Evolutionary conservation across 2,329 filamentous ascomycete genomes (phyloP).

Genomic region (Clarireedia hainanense): DNA sequence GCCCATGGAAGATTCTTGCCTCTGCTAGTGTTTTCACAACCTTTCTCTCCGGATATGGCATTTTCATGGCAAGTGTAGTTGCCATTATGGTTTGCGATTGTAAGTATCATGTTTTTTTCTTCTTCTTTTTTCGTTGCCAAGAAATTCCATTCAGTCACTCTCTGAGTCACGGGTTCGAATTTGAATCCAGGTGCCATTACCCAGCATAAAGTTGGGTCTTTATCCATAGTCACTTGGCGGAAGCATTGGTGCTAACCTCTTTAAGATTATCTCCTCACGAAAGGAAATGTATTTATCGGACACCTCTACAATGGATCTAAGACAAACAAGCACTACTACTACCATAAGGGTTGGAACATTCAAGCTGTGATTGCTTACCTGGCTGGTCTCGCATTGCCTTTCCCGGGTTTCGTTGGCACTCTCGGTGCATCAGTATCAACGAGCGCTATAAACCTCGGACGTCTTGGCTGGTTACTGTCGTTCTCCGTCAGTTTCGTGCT

Average conservation of each 20-base stretch:
- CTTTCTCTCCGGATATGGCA: constrained; percentile 57
- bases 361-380: constrained; percentile 31
- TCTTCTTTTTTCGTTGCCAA: background rate
- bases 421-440: constrained; percentile 28
- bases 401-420: constrained; percentile 30
- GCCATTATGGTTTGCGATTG: constrained; percentile 23
- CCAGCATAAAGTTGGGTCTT: too few species aligned
- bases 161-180: background rate
- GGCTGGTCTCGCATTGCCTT: constrained; percentile 29
- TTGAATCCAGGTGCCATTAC: background rate
- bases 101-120: constrained; percentile 10
- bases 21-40: constrained; percentile 50
- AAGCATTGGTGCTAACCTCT: constrained; percentile 19
- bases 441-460: constrained; percentile 28
- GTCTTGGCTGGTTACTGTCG: constrained; percentile 31
- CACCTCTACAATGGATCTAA: constrained; percentile 28
- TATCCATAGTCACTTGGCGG: too few species aligned
- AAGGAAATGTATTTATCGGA: constrained; percentile 29
- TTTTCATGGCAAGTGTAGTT: constrained; percentile 46
- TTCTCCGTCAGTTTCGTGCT: constrained; percentile 28
- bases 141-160: background rate
- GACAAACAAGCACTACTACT: constrained; percentile 30
- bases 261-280: constrained; percentile 31
- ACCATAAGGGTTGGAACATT: constrained; percentile 29
- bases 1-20: constrained; percentile 57